Base-by-base conservation (phyloP, 2,329 filamentous ascomycete species). In the Pseudogymnoascus sp. region DNA sequence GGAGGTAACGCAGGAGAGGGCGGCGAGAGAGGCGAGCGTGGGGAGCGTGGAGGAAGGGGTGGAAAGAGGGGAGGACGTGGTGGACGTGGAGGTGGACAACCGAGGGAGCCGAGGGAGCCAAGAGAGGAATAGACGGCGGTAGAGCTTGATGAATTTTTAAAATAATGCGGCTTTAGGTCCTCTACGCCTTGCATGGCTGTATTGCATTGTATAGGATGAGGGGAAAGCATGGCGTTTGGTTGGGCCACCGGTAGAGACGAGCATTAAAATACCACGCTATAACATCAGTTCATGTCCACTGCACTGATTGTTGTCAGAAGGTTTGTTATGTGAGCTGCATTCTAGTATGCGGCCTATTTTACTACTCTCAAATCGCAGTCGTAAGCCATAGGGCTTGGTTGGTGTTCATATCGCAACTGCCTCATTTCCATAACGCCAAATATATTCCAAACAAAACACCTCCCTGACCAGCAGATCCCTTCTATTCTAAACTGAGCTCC, bases 71-170 rank as follows among this genome's bases (percentile, higher is more conserved):
- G 71, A 29, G 79, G 82, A 68, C 78, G 80, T 21, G 80, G 75
- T 61, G 78, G 79, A 60, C 77, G 84, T 46, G 75, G 78, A 61
- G 77, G 80, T 56, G 79, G 79, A 60, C 77, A 74, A 61, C 77
- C 72, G 62, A 73, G 79, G 65, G 78, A 81, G 70, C 76, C 76
- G 44, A 72, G 79, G 66, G 79, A 85, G 73, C 80, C 81, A 60
- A 74, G 82, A 67, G 81, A 83, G 70, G 79, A 77, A 65, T 66
- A 63, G 53, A 60, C 56, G 64, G 60, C 64, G 65, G 61, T 67
- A 31, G 62, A 63, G 35, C 31, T 44, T 38, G 50, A 60, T 63
- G 62, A 33, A 23, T 35, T 44, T 40, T 60, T 60, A 60, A 40
- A 33, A 40, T 40, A 42, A 65, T 56, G 64, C 64, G 74, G 70